Evolutionary conservation across 768 basidiomycete genomes (phyloP).

Genomic region (Exidia glandulosa): DNA sequence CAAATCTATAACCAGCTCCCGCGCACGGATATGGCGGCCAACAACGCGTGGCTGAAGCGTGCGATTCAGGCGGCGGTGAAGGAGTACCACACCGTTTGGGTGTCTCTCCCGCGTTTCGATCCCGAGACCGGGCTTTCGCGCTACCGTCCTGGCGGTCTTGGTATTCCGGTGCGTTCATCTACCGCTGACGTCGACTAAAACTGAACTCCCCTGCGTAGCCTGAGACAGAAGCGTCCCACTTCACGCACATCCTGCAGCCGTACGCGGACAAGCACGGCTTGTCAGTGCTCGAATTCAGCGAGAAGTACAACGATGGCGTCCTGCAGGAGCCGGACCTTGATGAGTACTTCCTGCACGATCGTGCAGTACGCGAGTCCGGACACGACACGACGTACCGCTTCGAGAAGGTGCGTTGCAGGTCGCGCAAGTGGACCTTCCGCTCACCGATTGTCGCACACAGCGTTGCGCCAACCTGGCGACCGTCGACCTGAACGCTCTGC

Average conservation of each 20-base stretch:
- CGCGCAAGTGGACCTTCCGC: not conserved
- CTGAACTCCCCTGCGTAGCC: conserved; percentile 26
- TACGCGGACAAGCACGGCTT: conserved; percentile 87
- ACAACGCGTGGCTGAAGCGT: conserved; percentile 85
- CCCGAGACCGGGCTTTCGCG: conserved; percentile 89
- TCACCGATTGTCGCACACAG: conserved; percentile 3
- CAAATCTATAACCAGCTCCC: conserved; percentile 97
- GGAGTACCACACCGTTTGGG: conserved; percentile 98
- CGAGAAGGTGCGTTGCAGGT: conserved; percentile 44
- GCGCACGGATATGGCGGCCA: conserved; percentile 64
- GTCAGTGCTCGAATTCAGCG: conserved; percentile 91
- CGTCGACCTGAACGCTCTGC: conserved; percentile 86
- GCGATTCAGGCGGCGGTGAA: conserved; percentile 97
- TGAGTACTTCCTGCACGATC: conserved; percentile 96
- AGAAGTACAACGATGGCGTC: conserved; percentile 81
- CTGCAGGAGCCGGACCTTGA: conserved; percentile 83
- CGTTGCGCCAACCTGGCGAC: conserved; percentile 95
- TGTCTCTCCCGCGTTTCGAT: conserved; percentile 88
- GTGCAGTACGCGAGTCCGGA: conserved; percentile 90
- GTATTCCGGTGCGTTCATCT: conserved; percentile 48
- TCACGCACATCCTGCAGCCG: conserved; percentile 94
- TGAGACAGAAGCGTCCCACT: conserved; percentile 97
- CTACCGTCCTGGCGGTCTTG: conserved; percentile 85
- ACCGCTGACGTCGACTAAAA: not conserved
- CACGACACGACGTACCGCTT: conserved; percentile 96